phyloP scores from a whole-genome alignment of 345 rosid genomes.

The Jatropha curcas region DNA sequence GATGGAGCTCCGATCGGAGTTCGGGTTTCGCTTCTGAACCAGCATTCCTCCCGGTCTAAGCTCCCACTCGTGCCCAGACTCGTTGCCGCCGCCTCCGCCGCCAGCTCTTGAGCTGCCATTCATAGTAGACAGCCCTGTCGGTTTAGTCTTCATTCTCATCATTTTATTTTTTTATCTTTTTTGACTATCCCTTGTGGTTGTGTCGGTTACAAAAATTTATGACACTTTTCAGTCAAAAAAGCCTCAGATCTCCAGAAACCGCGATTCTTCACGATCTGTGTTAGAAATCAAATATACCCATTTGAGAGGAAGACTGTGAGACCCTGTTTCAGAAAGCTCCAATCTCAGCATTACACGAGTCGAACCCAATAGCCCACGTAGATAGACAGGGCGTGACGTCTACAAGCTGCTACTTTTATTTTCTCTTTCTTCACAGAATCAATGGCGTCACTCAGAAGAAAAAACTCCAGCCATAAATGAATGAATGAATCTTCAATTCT shows the following conservation, averaged over 20 bases:
- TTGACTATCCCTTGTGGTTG: background rate
- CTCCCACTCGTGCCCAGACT: conserved; percentile 78
- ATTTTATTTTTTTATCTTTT: conserved; percentile 31
- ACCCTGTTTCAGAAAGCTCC: conserved; percentile 19
- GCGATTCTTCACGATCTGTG: conserved; percentile 28
- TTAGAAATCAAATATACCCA: conserved; percentile 42
- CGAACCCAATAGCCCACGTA: conserved; percentile 17
- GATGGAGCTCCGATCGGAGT: conserved; percentile 56
- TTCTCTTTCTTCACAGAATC: conserved; percentile 12
- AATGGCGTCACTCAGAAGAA: conserved; percentile 24
- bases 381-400: background rate
- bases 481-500: conserved; percentile 15
- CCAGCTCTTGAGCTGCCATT: conserved; percentile 45
- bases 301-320: conserved; percentile 38
- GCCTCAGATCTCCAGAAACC: conserved; percentile 39
- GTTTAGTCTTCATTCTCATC: conserved; percentile 75
- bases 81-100: conserved; percentile 41
- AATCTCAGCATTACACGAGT: conserved; percentile 45
- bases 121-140: conserved; percentile 44
- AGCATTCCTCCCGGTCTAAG: conserved; percentile 98
- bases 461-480: background rate
- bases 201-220: conserved; percentile 8
- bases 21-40: conserved; percentile 86
- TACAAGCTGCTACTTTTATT: background rate
- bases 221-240: conserved; percentile 7